Evolutionary conservation across 2,329 filamentous ascomycete genomes (phyloP).

Genomic region (Fusarium bulbicola): DNA sequence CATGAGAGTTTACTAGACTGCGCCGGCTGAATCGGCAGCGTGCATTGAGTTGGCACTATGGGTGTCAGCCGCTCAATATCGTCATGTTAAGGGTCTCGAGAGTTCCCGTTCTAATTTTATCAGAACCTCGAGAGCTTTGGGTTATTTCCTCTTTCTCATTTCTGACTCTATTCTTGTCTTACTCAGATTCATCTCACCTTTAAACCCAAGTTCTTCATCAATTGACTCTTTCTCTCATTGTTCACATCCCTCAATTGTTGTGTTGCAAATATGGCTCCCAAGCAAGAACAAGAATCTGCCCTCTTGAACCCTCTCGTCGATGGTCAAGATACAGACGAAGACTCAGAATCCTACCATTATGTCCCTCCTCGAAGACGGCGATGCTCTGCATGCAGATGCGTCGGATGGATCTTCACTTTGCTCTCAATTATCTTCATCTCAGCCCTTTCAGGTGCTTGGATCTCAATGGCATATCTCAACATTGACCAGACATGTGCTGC

Average conservation of each 20-base stretch:
- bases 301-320: constrained; percentile 26
- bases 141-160: background rate
- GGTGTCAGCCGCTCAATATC: constrained; percentile 9
- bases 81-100: constrained; percentile 6
- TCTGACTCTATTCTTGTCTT: background rate
- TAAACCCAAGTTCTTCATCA: background rate
- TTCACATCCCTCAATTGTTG: background rate
- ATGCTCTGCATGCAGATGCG: constrained; percentile 23
- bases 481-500: constrained; percentile 37
- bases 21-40: constrained; percentile 7
- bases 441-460: constrained; percentile 29
- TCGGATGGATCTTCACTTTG: constrained; percentile 13
- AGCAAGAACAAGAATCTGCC: constrained; percentile 34
- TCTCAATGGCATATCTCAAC: constrained; percentile 33
- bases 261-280: constrained; percentile 26
- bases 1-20: constrained; percentile 10
- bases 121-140: background rate
- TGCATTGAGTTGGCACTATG: constrained; percentile 11
- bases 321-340: constrained; percentile 28
- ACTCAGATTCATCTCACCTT: background rate
- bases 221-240: background rate
- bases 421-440: constrained; percentile 24
- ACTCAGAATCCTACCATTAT: constrained; percentile 30
- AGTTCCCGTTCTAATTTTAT: constrained; percentile 11
- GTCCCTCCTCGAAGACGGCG: constrained; percentile 18